Evolutionary conservation across 1,284 basidiomycete genomes (phyloP), one percentile per base, ranked within the genome.

Genomic region (Kwoniella shivajii): DNA sequence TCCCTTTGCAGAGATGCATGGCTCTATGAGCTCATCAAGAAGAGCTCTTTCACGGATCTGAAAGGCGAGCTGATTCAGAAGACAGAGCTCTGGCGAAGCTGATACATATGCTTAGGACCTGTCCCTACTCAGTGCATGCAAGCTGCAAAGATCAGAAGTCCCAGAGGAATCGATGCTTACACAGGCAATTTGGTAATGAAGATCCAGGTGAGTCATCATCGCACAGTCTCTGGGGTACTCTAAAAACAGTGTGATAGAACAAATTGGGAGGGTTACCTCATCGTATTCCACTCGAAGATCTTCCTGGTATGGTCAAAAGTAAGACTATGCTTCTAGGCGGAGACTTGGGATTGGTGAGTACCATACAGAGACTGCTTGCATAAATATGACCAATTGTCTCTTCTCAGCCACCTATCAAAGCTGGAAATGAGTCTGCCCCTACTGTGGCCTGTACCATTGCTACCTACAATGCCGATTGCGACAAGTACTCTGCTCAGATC

Each of bases 211-310:
- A 60, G 66, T 20, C 53, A 48, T 14, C 27, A 9, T 3, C 31
- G 9, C 9, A 30, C 24, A 13, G 5, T n/a, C 7, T 1, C 24
- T 10, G 20, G 14, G n/a, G n/a, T 10, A 9, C 6, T 26, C 44
- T 56, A 42, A 59, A 58, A 59, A 53, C 39, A n/a, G 56, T 58
- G 30, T 16, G 55, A 54, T 59, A 79, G 67, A 71, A 71, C 61
- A 82, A 82, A 71, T 71, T 81, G 31, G 74, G 76, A 14, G 80
- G 80, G n/a, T 54, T 74, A 39, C 80, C 80, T 37, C 76, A 76
- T 57, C 66, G 64, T 27, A 58, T 78, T 26, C 64, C 66, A 1
- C 44, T 66, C 26, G 57, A 58, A 42, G 78, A 74, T 56, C 69
- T 74, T 10, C 75, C 75, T 1, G 66, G 69, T 33, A 76, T 77